Evolutionary conservation across 352 stramenopile species (phyloP).

Genomic region (Globisporangium paroecandrum): DNA sequence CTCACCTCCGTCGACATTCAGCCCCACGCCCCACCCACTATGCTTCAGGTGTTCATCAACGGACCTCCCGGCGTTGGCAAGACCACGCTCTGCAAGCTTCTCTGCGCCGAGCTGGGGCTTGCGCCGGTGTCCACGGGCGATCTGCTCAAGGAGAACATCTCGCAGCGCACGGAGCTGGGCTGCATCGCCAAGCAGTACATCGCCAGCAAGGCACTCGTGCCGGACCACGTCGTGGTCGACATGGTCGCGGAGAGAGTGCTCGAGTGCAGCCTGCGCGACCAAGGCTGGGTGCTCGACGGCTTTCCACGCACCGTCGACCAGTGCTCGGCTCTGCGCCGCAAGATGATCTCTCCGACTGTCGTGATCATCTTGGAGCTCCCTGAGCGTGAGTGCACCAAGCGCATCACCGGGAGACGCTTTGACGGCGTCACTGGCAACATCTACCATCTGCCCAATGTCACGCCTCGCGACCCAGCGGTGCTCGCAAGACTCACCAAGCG

Average conservation of each 20-base stretch:
- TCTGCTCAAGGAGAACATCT: conserved; percentile 71
- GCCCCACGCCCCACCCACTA: conserved; percentile 6
- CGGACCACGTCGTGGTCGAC: conserved; percentile 69
- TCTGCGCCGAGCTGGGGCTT: conserved; percentile 56
- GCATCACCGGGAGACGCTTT: conserved; percentile 56
- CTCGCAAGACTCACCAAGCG: conserved; percentile 53
- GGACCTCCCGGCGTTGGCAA: conserved; percentile 65
- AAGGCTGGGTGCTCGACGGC: conserved; percentile 70
- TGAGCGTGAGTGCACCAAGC: conserved; percentile 40
- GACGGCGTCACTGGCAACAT: conserved; percentile 55
- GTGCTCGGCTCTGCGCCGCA: conserved; percentile 36
- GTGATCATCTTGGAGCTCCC: conserved; percentile 57
- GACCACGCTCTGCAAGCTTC: conserved; percentile 56
- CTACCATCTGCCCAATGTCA: conserved; percentile 47
- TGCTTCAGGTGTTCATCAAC: conserved; percentile 73
- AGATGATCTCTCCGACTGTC: conserved; percentile 46
- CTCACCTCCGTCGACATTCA: not conserved
- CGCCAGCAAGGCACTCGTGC: conserved; percentile 53
- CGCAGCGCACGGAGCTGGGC: conserved; percentile 45
- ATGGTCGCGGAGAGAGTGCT: conserved; percentile 68
- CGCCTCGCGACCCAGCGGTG: conserved; percentile 39
- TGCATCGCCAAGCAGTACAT: conserved; percentile 68
- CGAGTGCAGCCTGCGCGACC: conserved; percentile 25
- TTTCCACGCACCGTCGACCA: conserved; percentile 71
- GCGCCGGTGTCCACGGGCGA: conserved; percentile 65